Percentiles rank a stretch among this genome's conserved stretches.
Conservation (phyloP, 2,329 filamentous ascomycete species). For the Beauveria bassiana region DNA sequence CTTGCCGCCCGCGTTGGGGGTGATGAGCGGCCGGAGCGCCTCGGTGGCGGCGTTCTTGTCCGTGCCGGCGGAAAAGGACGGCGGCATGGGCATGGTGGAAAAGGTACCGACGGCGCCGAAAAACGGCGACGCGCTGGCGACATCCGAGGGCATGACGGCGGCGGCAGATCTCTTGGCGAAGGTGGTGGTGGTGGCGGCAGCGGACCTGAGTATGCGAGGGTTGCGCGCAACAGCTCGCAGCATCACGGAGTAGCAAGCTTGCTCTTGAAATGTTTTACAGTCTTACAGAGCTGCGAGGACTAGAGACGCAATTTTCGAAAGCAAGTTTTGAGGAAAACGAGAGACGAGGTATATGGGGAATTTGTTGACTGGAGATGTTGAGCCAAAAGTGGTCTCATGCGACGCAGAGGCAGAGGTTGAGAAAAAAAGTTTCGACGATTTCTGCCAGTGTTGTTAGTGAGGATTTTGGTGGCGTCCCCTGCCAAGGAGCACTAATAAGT, state of each 20-base stretch:
- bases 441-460: neutral
- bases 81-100: slow-evolving; percentile 20
- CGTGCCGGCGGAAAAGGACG: slow-evolving; percentile 38
- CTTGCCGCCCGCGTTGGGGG: slow-evolving; percentile 26
- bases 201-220: neutral
- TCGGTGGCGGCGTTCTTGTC: slow-evolving; percentile 30
- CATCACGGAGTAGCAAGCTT: neutral
- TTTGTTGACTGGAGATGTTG: neutral
- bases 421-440: neutral
- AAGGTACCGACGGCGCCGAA: slow-evolving; percentile 7
- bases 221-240: neutral
- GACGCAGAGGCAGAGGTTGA: neutral
- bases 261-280: neutral
- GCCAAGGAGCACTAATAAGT: slow-evolving; percentile 5
- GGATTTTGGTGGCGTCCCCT: slow-evolving; percentile 3
- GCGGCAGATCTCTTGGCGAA: neutral
- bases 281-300: neutral
- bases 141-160: slow-evolving; percentile 7
- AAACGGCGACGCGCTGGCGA: slow-evolving; percentile 1
- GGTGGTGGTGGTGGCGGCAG: neutral
- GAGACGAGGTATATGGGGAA: neutral
- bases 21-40: slow-evolving; percentile 33
- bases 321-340: neutral
- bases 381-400: slow-evolving; percentile 1
- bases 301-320: neutral